Base-by-base conservation (phyloP, 257 asterid genomes). In the Solanum arcanum region DNA sequence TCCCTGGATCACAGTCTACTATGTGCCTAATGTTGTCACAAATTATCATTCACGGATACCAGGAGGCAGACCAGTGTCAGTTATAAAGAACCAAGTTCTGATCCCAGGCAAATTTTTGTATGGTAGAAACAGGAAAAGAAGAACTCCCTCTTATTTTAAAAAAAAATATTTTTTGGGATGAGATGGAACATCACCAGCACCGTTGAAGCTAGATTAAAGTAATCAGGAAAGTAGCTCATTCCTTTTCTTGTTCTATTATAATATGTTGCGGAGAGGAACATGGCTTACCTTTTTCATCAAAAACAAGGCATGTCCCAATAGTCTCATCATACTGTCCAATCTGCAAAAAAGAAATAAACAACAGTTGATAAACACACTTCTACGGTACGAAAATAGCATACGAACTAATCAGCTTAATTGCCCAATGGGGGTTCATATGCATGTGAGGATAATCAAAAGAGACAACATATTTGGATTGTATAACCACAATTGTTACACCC, bases 261-360 rank as follows among this genome's bases (percentile, higher is more conserved):
- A 80, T 47, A 47, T 80, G 47, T 83, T 75, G 29, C 29, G 15
- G 73, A 60, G 74, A 74, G 49, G 25, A 90, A 74, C 64, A 64
- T 69, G 56, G 64, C 97, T 95, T 88, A 97, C 99, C 99, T 60
- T 80, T 91, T 91, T 95, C 98, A 83, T 76, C 76, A 88, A 94
- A 94, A 41, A 95, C 90, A 41, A 97, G 91, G 91, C 99, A 94
- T 56, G 97, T 93, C 60, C 98, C 99, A 49, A 97, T 88, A 86
- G 99, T 95, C 89, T 95, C 99, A 86, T 90, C 90, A 69, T 97
- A 97, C 87, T 92, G 93, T 90, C 98, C 99, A 86, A 97, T 93
- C 99, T 95, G 91, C 44, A 89, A 49, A 78, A 86, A 29, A 21
- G 25, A 86, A n/a, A n/a, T 44, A 42, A 39, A 86, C 31, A 46